Conservation (phyloP, 2,329 filamentous ascomycete genomes). For the Colletotrichum simmondsii region DNA sequence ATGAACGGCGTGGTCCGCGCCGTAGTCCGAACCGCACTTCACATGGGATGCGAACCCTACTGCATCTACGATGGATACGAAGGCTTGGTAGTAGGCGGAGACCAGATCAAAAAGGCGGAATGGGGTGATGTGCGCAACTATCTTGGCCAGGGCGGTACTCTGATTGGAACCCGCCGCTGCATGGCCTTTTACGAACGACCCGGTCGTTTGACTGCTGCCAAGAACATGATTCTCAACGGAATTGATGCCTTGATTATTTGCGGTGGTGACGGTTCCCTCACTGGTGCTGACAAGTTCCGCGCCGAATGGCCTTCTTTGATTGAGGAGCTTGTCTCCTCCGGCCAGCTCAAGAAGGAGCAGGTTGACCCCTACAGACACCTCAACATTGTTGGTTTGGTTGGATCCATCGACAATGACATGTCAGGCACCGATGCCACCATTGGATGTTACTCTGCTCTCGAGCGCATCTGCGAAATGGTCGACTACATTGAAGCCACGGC, state of each 20-base stretch:
- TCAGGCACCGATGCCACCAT: constrained; percentile 98
- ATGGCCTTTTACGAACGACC: constrained; percentile 90
- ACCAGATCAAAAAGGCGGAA: constrained; percentile 86
- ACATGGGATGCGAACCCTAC: constrained; percentile 82
- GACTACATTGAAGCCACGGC: constrained; percentile 98
- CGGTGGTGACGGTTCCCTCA: constrained; percentile 95
- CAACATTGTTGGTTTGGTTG: constrained; percentile 96
- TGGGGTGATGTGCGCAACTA: constrained; percentile 97
- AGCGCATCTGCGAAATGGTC: constrained; percentile 93
- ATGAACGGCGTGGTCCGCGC: constrained; percentile 95
- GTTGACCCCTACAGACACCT: constrained; percentile 83
- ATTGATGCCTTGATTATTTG: constrained; percentile 98
- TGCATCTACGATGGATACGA: constrained; percentile 96
- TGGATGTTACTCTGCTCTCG: constrained; percentile 93
- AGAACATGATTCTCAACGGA: constrained; percentile 92
- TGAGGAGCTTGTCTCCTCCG: constrained; percentile 81
- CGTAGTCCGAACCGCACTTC: constrained; percentile 90
- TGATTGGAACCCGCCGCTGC: constrained; percentile 95
- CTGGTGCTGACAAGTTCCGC: constrained; percentile 93
- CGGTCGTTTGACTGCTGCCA: constrained; percentile 86
- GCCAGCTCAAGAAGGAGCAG: constrained; percentile 77
- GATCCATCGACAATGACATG: constrained; percentile 98
- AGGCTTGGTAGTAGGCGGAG: constrained; percentile 88
- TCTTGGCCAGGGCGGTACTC: constrained; percentile 91
- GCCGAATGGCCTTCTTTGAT: constrained; percentile 91